Evolutionary conservation across 2,329 filamentous ascomycete genomes (phyloP).

Genomic region (Botrytis deweyae): DNA sequence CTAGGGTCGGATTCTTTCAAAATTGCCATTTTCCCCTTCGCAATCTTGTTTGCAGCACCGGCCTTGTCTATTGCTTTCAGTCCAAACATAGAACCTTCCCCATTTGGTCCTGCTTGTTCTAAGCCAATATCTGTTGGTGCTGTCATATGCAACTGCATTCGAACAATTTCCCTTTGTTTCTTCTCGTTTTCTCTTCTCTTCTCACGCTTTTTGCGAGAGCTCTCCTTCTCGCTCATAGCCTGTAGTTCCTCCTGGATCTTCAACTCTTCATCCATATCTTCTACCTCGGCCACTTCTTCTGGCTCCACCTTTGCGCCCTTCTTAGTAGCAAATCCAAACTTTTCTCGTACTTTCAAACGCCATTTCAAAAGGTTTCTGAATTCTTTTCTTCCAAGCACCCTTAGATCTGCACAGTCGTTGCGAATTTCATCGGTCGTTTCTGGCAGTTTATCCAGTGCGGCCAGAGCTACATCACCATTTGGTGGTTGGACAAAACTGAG

Average conservation of each 20-base stretch:
- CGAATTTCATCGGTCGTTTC: constrained; percentile 84
- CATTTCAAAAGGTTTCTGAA: constrained; percentile 88
- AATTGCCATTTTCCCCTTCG: constrained; percentile 75
- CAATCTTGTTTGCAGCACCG: constrained; percentile 65
- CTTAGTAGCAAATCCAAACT: constrained; percentile 82
- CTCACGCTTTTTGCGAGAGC: constrained; percentile 75
- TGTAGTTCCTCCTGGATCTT: constrained; percentile 86
- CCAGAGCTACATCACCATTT: constrained; percentile 81
- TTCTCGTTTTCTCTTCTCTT: constrained; percentile 85
- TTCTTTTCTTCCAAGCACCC: constrained; percentile 88
- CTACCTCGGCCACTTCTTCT: constrained; percentile 72
- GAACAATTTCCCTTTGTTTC: constrained; percentile 91
- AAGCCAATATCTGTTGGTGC: constrained; percentile 94
- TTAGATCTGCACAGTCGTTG: constrained; percentile 76
- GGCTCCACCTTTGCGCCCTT: constrained; percentile 44
- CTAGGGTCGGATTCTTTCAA: constrained; percentile 56
- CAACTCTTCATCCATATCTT: constrained; percentile 92
- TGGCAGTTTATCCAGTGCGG: constrained; percentile 79
- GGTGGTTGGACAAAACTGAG: constrained; percentile 78
- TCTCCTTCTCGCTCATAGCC: constrained; percentile 75
- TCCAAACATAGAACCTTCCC: constrained; percentile 81
- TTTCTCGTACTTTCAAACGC: constrained; percentile 84
- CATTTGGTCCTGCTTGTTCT: constrained; percentile 76
- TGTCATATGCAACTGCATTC: constrained; percentile 96
- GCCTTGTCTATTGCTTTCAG: constrained; percentile 79